Percentiles rank a stretch among this genome's conserved stretches.
Conservation (phyloP, 352 stramenopile species). For the Phytophthora foliorum region DNA sequence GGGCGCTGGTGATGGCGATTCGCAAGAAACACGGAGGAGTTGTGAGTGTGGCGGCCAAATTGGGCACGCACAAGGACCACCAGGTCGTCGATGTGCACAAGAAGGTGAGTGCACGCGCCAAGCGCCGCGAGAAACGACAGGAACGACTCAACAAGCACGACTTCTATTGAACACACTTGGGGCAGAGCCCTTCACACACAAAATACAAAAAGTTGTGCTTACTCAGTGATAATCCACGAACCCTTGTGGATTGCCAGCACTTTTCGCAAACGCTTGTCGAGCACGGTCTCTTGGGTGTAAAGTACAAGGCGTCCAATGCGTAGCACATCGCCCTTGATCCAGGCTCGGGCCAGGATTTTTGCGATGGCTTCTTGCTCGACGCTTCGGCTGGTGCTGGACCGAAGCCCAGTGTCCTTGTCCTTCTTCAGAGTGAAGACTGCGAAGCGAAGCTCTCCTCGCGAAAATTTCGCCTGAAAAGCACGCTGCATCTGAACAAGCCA, state of each 20-base stretch:
- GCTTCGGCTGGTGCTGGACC: constrained; percentile 14
- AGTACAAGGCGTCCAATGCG: constrained; percentile 48
- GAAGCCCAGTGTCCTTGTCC: constrained; percentile 38
- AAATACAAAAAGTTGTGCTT: constrained; percentile 16
- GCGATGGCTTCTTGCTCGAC: constrained; percentile 43
- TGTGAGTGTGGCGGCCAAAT: constrained; percentile 62
- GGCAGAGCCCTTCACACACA: neutral
- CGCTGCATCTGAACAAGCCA: constrained; percentile 42
- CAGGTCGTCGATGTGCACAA: constrained; percentile 72
- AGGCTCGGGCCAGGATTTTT: constrained; percentile 33
- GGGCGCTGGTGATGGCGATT: constrained; percentile 73
- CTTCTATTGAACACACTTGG: constrained; percentile 61
- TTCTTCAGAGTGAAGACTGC: constrained; percentile 45
- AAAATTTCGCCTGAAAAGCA: constrained; percentile 24
- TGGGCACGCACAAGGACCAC: constrained; percentile 52
- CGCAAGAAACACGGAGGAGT: constrained; percentile 88
- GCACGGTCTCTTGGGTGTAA: constrained; percentile 33
- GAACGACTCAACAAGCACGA: constrained; percentile 68
- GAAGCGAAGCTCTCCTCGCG: constrained; percentile 40
- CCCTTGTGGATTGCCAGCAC: constrained; percentile 16
- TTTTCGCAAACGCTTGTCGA: constrained; percentile 28
- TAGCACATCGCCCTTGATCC: constrained; percentile 48
- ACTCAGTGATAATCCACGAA: constrained; percentile 37
- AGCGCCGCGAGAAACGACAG: constrained; percentile 69
- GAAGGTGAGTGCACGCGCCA: constrained; percentile 69